phyloP scores from a whole-genome alignment of 1,284 basidiomycete species.

The Melampsora americana region DNA sequence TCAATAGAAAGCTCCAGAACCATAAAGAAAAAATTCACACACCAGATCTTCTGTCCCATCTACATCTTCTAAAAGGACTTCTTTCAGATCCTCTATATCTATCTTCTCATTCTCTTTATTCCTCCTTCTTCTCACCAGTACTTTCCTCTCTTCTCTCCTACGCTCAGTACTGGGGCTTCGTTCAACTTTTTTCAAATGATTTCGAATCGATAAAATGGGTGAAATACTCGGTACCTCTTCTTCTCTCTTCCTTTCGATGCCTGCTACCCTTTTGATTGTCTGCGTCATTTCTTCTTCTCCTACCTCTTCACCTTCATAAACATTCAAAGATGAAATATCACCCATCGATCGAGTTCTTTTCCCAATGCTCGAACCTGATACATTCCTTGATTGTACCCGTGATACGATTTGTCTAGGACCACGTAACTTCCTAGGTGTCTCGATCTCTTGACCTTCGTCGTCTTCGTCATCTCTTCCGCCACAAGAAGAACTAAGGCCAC shows the following conservation, averaged over 20 bases:
- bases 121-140: neutral
- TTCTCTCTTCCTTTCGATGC: neutral
- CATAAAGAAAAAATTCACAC: no score
- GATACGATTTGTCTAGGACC: neutral
- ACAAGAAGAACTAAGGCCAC: constrained; percentile 24
- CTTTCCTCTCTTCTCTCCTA: neutral
- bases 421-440: neutral
- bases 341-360: constrained; percentile 29
- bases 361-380: constrained; percentile 38
- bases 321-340: no score
- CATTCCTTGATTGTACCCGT: neutral
- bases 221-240: neutral
- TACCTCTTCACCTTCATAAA: neutral
- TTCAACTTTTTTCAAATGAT: neutral
- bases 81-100: neutral
- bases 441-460: no score
- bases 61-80: neutral
- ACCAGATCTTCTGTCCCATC: constrained; percentile 29
- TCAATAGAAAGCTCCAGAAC: constrained; percentile 1
- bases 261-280: neutral
- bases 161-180: neutral
- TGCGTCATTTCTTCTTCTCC: neutral
- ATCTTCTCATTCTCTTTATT: neutral
- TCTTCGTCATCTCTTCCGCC: neutral
- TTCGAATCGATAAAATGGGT: neutral